phyloP scores from a whole-genome alignment of 768 basidiomycete genomes.

The Suillus luteus region DNA sequence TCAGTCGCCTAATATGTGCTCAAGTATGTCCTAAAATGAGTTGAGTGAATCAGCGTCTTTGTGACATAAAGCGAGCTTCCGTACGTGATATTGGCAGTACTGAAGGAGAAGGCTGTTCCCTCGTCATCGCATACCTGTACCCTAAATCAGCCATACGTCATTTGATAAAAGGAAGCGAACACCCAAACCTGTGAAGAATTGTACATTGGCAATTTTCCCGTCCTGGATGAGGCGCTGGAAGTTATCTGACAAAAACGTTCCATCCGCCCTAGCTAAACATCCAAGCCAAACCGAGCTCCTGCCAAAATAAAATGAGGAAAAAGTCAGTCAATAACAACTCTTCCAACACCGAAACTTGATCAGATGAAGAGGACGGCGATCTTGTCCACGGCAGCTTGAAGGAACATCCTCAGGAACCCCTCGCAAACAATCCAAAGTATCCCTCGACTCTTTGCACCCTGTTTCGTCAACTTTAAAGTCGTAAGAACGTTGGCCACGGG shows the following conservation, averaged over 20 bases:
- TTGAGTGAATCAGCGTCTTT: neutral
- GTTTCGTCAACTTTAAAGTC: slow-evolving; percentile 27
- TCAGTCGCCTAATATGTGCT: neutral
- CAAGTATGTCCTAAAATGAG: neutral
- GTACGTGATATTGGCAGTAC: neutral
- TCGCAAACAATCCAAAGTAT: slow-evolving; percentile 34
- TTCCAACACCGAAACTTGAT: slow-evolving; percentile 23
- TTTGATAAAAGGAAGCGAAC: neutral
- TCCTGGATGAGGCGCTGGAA: neutral
- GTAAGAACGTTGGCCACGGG: slow-evolving; percentile 14
- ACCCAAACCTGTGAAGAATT: neutral
- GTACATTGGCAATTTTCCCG: neutral
- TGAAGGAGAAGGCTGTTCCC: neutral
- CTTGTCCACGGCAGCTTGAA: slow-evolving; percentile 43
- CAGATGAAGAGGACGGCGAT: slow-evolving; percentile 42
- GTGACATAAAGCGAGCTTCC: neutral
- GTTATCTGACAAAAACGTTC: neutral
- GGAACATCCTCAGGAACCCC: slow-evolving; percentile 30
- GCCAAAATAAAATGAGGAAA: neutral
- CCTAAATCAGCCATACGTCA: neutral
- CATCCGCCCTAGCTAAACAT: neutral
- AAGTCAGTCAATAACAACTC: neutral
- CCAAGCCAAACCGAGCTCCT: neutral
- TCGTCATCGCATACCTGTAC: neutral
- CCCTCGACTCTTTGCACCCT: slow-evolving; percentile 24